Evolutionary conservation across 2,329 filamentous ascomycete species (phyloP), one percentile per base, ranked within the genome.

Genomic region (Rutstroemia sp.): DNA sequence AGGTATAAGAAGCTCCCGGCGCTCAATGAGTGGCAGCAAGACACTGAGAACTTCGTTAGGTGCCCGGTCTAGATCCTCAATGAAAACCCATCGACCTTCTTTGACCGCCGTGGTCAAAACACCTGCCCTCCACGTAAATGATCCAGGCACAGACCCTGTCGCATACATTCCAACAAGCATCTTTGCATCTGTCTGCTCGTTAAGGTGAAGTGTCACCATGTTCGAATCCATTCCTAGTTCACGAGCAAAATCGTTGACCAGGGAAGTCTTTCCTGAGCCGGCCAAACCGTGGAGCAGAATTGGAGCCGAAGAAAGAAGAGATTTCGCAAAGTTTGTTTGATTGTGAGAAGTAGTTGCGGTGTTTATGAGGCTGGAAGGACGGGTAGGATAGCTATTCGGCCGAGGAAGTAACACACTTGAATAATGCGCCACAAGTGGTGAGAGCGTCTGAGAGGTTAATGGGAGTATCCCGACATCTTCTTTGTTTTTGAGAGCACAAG

Each of bases 151-250:
- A 16, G 87, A 83, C 57, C 91, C 92, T 21, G 91, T 94, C 1
- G 92, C 89, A 72, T 99, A 97, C 69, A 97, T 83, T 3, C 94
- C 94, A 60, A 99, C 83, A 42, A 99, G 82, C 75, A 95, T 88
- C 72, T 99, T 99, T 0, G 92, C 92, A 72, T 99, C 94, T 2
- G 92, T 97, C 71, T 99, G 95, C 72, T 97, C 94, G 69, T 99
- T 99, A 37, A 99, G 77, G 71, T 99, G 92, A 30, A 99, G 78
- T 3, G 92, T 97, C 52, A 99, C 87, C 84, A 99, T 91, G 58
- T 82, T 83, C 5, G 85, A 81, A 21, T 88, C 82, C 72, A 89
- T 89, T 59, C 88, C 88, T 55, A 97, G 81, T 63, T 87, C 82
- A 65, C 82, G 82, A 23, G 92, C 92, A 58, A 92, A 80, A 69